Evolutionary conservation across 2,329 filamentous ascomycete species (phyloP), one percentile per base, ranked within the genome.

Genomic region (Fusarium penzigii): DNA sequence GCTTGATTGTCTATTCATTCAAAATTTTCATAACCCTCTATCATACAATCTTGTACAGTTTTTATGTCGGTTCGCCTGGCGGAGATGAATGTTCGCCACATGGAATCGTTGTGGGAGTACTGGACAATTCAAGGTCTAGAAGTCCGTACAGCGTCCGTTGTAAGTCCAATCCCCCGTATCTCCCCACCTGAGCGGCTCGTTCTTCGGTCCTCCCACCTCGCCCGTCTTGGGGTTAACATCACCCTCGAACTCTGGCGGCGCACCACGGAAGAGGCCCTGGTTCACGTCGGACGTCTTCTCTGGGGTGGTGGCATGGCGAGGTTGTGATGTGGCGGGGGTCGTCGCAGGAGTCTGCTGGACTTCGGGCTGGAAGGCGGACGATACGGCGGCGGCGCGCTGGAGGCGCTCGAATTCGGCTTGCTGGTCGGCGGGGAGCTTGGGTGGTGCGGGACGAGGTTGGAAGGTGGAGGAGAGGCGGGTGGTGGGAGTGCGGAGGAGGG

Each of bases 171-270:
- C 84, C 1, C 90, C 87, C 0, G 65, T 69, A 16, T 80, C 77
- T 1, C 92, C 92, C 93, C 93, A 97, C 64, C 92, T 78, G 68
- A 97, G 68, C 46, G 94, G 94, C 74, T 99, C 93, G 68, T 96
- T 97, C 85, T 97, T 99, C 6, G 94, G 94, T 1, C 94, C 94
- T 6, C 94, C 94, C 11, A 97, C 85, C 79, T 99, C 94, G 20
- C 94, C 94, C 2, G 94, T 99, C 78, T 87, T 88, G 3, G 94
- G 94, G 71, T 99, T 97, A 49, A 79, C 81, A 48, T 97, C 92
- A 52, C 94, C 94, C 62, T 93, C 86, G 65, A 99, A 99, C 75
- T 97, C 93, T 2, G 94, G 92, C 65, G 86, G 83, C 41, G 92
- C 88, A 36, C 93, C 93, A 58, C 85, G 78, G 58, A 87, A 79